phyloP scores from a whole-genome alignment of 1,284 basidiomycete genomes.

The Ustilago esculenta region DNA sequence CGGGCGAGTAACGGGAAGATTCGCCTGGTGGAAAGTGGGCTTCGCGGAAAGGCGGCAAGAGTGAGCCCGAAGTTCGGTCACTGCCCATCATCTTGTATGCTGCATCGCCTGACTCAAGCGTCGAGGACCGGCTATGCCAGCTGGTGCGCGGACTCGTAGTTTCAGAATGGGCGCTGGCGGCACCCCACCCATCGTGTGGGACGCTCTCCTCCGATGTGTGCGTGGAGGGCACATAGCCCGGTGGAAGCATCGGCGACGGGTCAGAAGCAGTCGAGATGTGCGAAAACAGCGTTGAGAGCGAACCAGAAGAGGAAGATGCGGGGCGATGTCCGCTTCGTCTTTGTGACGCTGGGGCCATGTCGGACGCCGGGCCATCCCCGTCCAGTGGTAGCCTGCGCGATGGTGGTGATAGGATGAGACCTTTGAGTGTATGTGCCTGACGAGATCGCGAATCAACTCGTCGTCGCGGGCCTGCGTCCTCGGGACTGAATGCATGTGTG shows the following conservation, averaged over 20 bases:
- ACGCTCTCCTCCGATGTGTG: slow-evolving; percentile 39
- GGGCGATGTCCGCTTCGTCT: slow-evolving; percentile 38
- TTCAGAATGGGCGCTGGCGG: slow-evolving; percentile 32
- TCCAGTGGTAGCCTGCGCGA: slow-evolving; percentile 34
- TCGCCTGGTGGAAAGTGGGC: slow-evolving; percentile 17
- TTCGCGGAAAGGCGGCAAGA: slow-evolving; percentile 38
- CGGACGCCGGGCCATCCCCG: slow-evolving; percentile 32
- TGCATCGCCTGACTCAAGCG: slow-evolving; percentile 51
- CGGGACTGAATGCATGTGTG: slow-evolving; percentile 34
- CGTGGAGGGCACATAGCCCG: slow-evolving; percentile 24
- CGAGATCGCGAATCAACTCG: slow-evolving; percentile 45
- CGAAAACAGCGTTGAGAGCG: slow-evolving; percentile 43
- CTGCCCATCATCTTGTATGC: slow-evolving; percentile 32
- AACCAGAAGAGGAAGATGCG: slow-evolving; percentile 41
- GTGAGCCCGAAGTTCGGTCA: slow-evolving; percentile 22
- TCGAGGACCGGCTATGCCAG: slow-evolving; percentile 56
- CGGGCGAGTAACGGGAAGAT: slow-evolving; percentile 19
- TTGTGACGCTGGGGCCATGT: slow-evolving; percentile 18
- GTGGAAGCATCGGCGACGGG: slow-evolving; percentile 42
- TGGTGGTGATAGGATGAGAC: slow-evolving; percentile 45
- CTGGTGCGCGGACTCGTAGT: slow-evolving; percentile 47
- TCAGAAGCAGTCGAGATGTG: slow-evolving; percentile 48
- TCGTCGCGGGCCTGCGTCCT: slow-evolving; percentile 26
- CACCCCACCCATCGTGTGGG: slow-evolving; percentile 36
- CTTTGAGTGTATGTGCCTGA: slow-evolving; percentile 44